Conservation (phyloP, 768 basidiomycete species). For the Agrocybe pediades region DNA sequence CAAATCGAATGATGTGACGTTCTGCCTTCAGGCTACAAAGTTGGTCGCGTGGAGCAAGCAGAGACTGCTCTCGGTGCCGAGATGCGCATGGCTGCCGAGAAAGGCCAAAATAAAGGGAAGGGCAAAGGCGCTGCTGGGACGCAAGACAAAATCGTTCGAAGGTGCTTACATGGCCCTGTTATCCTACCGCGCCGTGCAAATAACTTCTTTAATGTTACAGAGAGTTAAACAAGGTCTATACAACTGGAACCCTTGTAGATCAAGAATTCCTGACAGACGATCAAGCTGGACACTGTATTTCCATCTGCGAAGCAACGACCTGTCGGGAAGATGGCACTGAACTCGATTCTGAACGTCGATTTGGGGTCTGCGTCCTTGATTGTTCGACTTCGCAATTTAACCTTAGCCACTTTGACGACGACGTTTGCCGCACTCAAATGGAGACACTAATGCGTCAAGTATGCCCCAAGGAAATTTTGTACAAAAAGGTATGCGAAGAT, state of each 20-base stretch:
- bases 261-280: constrained; percentile 87
- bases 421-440: constrained; percentile 87
- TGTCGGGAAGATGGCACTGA: constrained; percentile 36
- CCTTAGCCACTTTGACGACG: constrained; percentile 87
- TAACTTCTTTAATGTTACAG: constrained; percentile 33
- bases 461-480: constrained; percentile 88
- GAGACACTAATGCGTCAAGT: constrained; percentile 94
- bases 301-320: constrained; percentile 69
- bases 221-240: constrained; percentile 94
- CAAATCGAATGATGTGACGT: neutral
- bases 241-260: constrained; percentile 94
- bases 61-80: constrained; percentile 98
- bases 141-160: constrained; percentile 86
- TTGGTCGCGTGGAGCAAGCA: constrained; percentile 94
- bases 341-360: constrained; percentile 45
- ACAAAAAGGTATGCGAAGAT: constrained; percentile 66
- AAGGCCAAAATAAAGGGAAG: constrained; percentile 57
- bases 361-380: constrained; percentile 91
- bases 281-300: constrained; percentile 93
- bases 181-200: neutral
- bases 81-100: constrained; percentile 85
- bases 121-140: constrained; percentile 51
- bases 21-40: constrained; percentile 70
- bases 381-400: constrained; percentile 96
- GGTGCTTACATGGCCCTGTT: constrained; percentile 38